Evolutionary conservation across 352 stramenopile genomes (phyloP).

Genomic region (Phytophthora melonis): DNA sequence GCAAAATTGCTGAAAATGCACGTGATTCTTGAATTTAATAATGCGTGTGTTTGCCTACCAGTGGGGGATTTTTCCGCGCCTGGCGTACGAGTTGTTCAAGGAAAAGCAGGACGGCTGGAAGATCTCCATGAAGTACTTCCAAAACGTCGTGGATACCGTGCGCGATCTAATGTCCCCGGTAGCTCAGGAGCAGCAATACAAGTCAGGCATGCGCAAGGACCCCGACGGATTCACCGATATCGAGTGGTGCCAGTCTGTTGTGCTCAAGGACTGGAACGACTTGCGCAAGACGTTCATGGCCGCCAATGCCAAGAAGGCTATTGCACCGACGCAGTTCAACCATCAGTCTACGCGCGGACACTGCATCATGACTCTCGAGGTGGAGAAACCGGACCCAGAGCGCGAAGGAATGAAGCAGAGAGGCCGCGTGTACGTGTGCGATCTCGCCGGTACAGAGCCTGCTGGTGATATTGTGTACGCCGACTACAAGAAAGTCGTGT

Average conservation of each 20-base stretch:
- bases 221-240: slow-evolving; percentile 96
- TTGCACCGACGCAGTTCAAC: slow-evolving; percentile 95
- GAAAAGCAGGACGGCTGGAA: slow-evolving; percentile 96
- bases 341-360: slow-evolving; percentile 94
- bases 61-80: slow-evolving; percentile 93
- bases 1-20: background rate
- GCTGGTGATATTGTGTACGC: slow-evolving; percentile 95
- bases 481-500: slow-evolving; percentile 94
- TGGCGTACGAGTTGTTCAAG: slow-evolving; percentile 95
- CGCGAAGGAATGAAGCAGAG: slow-evolving; percentile 91
- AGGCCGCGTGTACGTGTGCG: slow-evolving; percentile 94
- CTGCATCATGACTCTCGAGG: slow-evolving; percentile 96
- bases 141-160: slow-evolving; percentile 96
- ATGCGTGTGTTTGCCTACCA: slow-evolving; percentile 13
- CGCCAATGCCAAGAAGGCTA: slow-evolving; percentile 93
- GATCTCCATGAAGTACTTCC: slow-evolving; percentile 98
- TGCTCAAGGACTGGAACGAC: slow-evolving; percentile 95
- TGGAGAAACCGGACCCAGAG: slow-evolving; percentile 94
- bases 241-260: slow-evolving; percentile 93
- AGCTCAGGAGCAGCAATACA: slow-evolving; percentile 95
- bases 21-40: background rate
- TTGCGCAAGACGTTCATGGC: slow-evolving; percentile 91
- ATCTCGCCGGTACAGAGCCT: slow-evolving; percentile 93
- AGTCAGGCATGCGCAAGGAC: slow-evolving; percentile 95
- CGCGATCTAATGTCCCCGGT: slow-evolving; percentile 95